Percentiles rank a stretch among this genome's conserved stretches.
These are phyloP conservation scores for Penicillium simplicissimum DNA, from an alignment of 495 filamentous ascomycete species.

Conservation along the genomic window DNA sequence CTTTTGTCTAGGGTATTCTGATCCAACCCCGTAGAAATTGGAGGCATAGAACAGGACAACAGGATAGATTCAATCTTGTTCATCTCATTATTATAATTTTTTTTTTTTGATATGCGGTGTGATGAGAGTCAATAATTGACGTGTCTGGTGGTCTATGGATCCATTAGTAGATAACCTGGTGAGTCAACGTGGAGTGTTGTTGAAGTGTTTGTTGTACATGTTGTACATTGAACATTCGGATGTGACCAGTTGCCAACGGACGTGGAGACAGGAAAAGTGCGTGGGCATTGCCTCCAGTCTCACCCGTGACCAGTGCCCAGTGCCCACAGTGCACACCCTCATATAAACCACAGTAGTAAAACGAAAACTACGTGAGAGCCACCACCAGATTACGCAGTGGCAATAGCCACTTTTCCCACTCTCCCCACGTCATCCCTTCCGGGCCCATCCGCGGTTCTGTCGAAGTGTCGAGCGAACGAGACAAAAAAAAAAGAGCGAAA, in stretches of 20 bases:
- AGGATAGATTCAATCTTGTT: not conserved
- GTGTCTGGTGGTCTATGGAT: constrained; percentile 11
- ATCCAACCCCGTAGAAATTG: not conserved
- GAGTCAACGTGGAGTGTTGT: not conserved
- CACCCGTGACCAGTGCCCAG: too few relatives aligned
- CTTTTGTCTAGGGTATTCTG: not conserved
- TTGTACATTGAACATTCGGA: not conserved
- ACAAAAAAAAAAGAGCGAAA: not conserved
- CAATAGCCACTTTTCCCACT: constrained; percentile 11
- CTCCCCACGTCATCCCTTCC: constrained; percentile 20
- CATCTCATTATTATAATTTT: too few relatives aligned
- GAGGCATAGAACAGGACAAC: not conserved
- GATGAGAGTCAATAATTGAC: constrained; percentile 15
- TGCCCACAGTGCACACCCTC: too few relatives aligned
- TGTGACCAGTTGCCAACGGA: not conserved
- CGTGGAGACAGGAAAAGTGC: constrained; percentile 6
- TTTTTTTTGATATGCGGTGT: constrained; percentile 5
- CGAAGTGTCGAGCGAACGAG: too few relatives aligned
- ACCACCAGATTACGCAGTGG: constrained; percentile 7
- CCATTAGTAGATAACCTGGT: not conserved
- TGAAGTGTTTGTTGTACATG: not conserved
- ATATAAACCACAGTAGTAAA: too few relatives aligned
- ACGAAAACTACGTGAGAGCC: not conserved
- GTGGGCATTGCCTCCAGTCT: constrained; percentile 12
- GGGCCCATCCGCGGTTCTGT: constrained; percentile 20